Base-by-base conservation (phyloP, 1,284 basidiomycete genomes). In the Chondrostereum purpureum region DNA sequence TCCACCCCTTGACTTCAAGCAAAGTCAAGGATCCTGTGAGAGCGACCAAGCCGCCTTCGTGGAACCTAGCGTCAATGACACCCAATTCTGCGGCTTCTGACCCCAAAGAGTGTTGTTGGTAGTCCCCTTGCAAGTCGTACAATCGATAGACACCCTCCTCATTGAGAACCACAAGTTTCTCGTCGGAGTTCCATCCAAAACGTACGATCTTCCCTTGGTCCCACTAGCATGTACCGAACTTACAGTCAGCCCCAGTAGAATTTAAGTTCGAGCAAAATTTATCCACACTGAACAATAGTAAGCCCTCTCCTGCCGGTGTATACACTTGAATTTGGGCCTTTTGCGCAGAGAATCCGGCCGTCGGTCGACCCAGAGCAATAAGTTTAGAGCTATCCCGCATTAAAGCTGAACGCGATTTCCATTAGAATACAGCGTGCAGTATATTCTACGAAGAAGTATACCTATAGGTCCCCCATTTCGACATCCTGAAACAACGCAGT, bases 91-190 rank as follows among this genome's bases (percentile, higher is more conserved):
- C 77, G 0, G 91, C 91, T 39, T 96, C 92, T 6, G 72, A 70
- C 2, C 93, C 93, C 1, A 98, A 73, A 0, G 90, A 88, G 58
- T 85, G 77, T 53, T 95, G 91, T 43, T 78, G 72, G 60, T 95
- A 96, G 54, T 87, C 83, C 35, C 87, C 78, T 60, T 90, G 82
- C 39, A 97, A 72, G 61, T 94, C 85, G 61, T 98, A 97, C 14
- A 97, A 60, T 34, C 95, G 77, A 60, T 96, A 97, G 6, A 79
- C 74, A 13, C 95, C 95, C 56, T 97, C 92, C 62, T 96, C 92
- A 54, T 93, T 92, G 21, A 99, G 67, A 4, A 95, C 79, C 0
- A 87, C 82, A 24, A 98, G 75, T 42, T 82, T 76, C 56, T 95
- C 90, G 53, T 88, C 80, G 12, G 66, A 60, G 0, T 88, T 89